Evolutionary conservation across 768 basidiomycete species (phyloP).

Genomic region (Chalciporus pseudorubinellus): DNA sequence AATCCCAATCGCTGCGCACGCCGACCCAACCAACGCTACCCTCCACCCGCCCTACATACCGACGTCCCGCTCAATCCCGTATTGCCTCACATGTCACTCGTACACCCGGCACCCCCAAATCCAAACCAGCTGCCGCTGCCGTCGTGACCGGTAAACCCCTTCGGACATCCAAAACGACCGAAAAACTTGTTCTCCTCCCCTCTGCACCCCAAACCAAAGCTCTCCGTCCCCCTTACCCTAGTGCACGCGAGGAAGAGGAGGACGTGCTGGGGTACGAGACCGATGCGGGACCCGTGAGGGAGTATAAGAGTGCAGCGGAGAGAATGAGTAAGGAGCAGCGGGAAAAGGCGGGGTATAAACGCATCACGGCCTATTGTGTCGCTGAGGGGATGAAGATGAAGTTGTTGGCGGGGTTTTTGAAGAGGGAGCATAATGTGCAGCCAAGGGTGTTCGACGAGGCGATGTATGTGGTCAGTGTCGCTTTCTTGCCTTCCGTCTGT

Average conservation of each 20-base stretch:
- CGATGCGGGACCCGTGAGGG: constrained; percentile 57
- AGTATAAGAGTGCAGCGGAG: constrained; percentile 83
- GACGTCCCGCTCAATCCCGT: constrained; percentile 24
- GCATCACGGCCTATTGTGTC: constrained; percentile 87
- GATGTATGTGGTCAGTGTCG: constrained; percentile 74
- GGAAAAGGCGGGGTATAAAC: constrained; percentile 72
- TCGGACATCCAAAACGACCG: constrained; percentile 86
- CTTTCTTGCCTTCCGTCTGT: neutral
- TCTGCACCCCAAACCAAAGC: constrained; percentile 88
- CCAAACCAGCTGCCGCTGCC: constrained; percentile 21
- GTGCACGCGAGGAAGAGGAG: constrained; percentile 43
- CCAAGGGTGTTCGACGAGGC: constrained; percentile 92
- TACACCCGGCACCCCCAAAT: constrained; percentile 15
- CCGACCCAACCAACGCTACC: constrained; percentile 25
- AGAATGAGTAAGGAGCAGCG: constrained; percentile 86
- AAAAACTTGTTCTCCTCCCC: constrained; percentile 87
- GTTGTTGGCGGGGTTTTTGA: constrained; percentile 77
- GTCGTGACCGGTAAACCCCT: constrained; percentile 48
- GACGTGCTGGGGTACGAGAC: constrained; percentile 61
- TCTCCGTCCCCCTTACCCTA: constrained; percentile 30
- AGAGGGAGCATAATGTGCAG: constrained; percentile 88
- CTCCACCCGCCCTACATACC: constrained; percentile 18
- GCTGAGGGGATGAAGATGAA: constrained; percentile 87
- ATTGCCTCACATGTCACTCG: constrained; percentile 15
- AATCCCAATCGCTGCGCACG: constrained; percentile 7